Conservation (phyloP, 1,284 basidiomycete genomes). For the Volvariella volvacea region DNA sequence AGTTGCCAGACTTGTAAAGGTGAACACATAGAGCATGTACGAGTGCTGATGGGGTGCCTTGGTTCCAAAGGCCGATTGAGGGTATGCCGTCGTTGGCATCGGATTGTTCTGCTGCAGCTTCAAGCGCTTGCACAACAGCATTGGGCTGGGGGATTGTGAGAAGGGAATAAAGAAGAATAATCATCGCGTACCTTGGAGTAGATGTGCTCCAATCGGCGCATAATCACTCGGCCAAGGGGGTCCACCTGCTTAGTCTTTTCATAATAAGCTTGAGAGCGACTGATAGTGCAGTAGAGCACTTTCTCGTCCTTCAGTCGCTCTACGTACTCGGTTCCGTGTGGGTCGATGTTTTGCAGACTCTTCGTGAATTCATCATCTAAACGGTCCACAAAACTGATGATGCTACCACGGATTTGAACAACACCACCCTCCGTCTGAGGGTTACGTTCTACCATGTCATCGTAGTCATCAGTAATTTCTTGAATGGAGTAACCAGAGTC, state of each 20-base stretch:
- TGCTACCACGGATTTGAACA: constrained; percentile 82
- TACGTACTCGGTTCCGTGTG: constrained; percentile 97
- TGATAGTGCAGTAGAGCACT: constrained; percentile 89
- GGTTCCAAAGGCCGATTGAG: constrained; percentile 48
- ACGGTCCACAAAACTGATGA: constrained; percentile 93
- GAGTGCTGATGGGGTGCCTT: constrained; percentile 60
- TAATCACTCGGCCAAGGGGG: constrained; percentile 82
- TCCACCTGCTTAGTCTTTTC: constrained; percentile 75
- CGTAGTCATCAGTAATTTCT: constrained; percentile 87
- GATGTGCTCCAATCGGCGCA: constrained; percentile 95
- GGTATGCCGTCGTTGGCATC: constrained; percentile 42
- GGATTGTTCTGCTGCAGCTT: constrained; percentile 54
- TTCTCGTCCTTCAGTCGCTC: constrained; percentile 95
- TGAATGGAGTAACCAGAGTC: constrained; percentile 81
- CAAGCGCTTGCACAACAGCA: constrained; percentile 87
- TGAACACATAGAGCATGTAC: constrained; percentile 88
- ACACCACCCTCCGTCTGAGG: constrained; percentile 69
- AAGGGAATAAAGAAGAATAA: constrained; percentile 6
- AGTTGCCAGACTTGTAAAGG: constrained; percentile 90
- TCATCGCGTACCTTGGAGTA: constrained; percentile 82
- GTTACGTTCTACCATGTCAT: constrained; percentile 82
- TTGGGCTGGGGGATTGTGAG: constrained; percentile 60
- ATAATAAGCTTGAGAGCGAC: constrained; percentile 88
- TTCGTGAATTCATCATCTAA: constrained; percentile 99
- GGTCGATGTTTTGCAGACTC: constrained; percentile 97